phyloP scores from a whole-genome alignment of 345 rosid species.

The Carallia pectinifolia region DNA sequence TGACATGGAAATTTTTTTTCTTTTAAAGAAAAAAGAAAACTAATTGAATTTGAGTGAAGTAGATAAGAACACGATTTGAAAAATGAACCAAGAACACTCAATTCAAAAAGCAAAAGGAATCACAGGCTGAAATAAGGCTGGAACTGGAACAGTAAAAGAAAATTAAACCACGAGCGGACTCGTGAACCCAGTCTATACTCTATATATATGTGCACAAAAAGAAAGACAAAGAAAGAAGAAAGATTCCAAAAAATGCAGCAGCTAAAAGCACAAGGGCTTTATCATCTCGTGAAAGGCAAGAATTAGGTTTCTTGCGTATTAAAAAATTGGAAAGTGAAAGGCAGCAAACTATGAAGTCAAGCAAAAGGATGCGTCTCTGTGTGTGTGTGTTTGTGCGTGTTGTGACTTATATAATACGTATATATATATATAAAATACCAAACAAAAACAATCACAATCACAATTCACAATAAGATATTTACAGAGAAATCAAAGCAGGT shows the following conservation, averaged over 20 bases:
- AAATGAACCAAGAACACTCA: slow-evolving; percentile 12
- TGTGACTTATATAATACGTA: too few relatives aligned
- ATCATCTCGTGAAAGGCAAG: slow-evolving; percentile 37
- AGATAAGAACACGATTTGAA: not conserved
- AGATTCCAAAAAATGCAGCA: not conserved
- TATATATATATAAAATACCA: too few relatives aligned
- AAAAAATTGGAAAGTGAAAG: not conserved
- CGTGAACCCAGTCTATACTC: slow-evolving; percentile 21
- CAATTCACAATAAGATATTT: not conserved
- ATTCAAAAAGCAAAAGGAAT: slow-evolving; percentile 23
- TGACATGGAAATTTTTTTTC: not conserved
- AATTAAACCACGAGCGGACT: slow-evolving; percentile 7
- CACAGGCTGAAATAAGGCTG: not conserved
- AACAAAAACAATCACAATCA: not conserved
- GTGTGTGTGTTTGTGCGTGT: too few relatives aligned
- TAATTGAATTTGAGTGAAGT: slow-evolving; percentile 11
- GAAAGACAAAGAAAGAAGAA: not conserved
- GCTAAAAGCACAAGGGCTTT: not conserved
- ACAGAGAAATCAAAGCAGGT: not conserved
- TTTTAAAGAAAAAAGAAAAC: not conserved
- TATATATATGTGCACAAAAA: slow-evolving; percentile 11
- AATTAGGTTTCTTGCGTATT: slow-evolving; percentile 3
- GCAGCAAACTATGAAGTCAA: too few relatives aligned
- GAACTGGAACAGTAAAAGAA: slow-evolving; percentile 11
- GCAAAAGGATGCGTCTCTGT: too few relatives aligned